Base-by-base conservation (phyloP, 352 stramenopile genomes). In the Pythium dissimile region DNA sequence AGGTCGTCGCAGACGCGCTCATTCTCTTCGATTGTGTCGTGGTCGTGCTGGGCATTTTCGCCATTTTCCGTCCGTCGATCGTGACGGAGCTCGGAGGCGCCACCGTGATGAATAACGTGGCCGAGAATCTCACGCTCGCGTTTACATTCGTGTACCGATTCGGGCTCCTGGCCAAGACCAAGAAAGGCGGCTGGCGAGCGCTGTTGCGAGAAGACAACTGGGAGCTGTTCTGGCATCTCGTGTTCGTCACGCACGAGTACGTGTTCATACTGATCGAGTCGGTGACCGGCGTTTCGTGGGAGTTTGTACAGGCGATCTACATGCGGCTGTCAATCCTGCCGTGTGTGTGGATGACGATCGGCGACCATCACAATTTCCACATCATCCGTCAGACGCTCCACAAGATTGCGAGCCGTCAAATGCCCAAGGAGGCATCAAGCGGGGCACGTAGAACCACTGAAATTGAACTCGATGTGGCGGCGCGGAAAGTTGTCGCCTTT, bases 281-380 rank as follows among this genome's bases (percentile, higher is more conserved):
- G 52, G 7, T 41, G 10, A 76, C 64, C 5, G 44, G 47, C 3
- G 26, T 59, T 1, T 64, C 56, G 11, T 76, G 58, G 57, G 60
- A 76, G 44, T 58, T 59, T 27, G 20, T 79, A 3, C 64, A 75
- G 39, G 65, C 48, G 15, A 44, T 72, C 18, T 73, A 69, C 38
- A 73, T 74, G 67, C 71, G 71, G 4, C 32, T 68, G 9, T 41
- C 56, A 18, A 48, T 76, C 15, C 23, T 44, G 11, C 64, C 62
- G 20, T 79, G 67, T 32, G 52, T 79, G 34, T 75, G 63, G 59
- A 71, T 75, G 59, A 75, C 66, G 2, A 69, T 75, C 35, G 69
- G 66, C 18, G 55, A 69, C 27, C 62, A 77, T 51, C 62, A 69
- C 31, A 50, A 64, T 9, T 54, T 54, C 18, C 47, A 54, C 31